Evolutionary conservation across 805 yeast genomes (phyloP), one percentile per base, ranked within the genome.

Genomic region (Scheffersomyces lignosus): DNA sequence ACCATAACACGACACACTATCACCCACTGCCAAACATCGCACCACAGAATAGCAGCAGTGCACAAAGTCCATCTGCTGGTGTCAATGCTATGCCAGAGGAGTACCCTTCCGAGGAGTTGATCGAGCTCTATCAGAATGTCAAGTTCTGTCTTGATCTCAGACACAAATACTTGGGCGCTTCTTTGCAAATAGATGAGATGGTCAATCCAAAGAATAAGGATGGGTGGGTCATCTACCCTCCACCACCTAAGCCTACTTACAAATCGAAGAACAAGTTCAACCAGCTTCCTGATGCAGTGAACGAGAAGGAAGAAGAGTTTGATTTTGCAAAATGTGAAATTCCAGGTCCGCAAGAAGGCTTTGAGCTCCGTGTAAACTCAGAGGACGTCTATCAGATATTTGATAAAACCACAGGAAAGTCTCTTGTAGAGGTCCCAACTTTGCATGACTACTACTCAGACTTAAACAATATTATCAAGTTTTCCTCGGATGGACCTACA

Each of bases 401-500:
- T 45, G 70, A 70, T 13, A 58, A 44, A 18, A 50, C 47, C 4
- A 39, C 52, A 8, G 58, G 59, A 3, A 60, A 67, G 22, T 56
- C 57, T 2, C 50, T 83, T 15, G 74, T 80, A 3, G 56, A 77
- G n/a, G 73, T 88, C 14, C 97, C 99, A n/a, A 72, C 87, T 1
- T 70, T 93, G 41, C 76, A 78, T 36, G 97, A 93, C 33, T 93
- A 85, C 62, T 95, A 87, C 61, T 63, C 78, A 47, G 99, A 91
- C 60, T 64, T 89, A 51, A 93, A 85, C 36, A 77, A 71, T 39
- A 77, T 93, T 47, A 75, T 79, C n/a, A 62, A 74, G 9, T 74
- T 87, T 32, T 83, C 96, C 5, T 81, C 93, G 4, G 96, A 90
- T 62, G 99, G 99, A 0, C 99, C 99, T 4, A 80, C 95, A 12